These are phyloP conservation scores for Articulospora tetracladia DNA, from an alignment of 495 filamentous ascomycete genomes.

Conservation along the genomic window DNA sequence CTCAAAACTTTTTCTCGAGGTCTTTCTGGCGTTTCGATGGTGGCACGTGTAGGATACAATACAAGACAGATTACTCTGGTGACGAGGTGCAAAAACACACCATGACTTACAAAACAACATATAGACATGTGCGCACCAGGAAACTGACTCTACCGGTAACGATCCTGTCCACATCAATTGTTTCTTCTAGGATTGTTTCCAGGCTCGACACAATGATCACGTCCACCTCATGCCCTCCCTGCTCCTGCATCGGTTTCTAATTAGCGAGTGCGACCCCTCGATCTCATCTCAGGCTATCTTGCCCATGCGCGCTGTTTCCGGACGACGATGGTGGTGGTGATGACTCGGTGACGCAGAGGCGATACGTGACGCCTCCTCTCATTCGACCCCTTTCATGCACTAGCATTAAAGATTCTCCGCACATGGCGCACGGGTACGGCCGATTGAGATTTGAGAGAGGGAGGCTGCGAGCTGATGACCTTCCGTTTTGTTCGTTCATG, in stretches of 20 bases:
- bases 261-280: background rate
- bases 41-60: conserved; percentile 5
- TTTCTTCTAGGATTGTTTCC: no score
- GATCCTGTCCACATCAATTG: no score
- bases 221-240: no score
- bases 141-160: no score
- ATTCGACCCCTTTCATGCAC: no score
- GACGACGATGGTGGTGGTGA: background rate
- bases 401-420: background rate
- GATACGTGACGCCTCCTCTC: background rate
- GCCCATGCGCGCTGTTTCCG: background rate
- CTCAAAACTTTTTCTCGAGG: conserved; percentile 10
- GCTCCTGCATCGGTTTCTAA: no score
- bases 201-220: no score
- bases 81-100: no score
- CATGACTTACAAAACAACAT: no score
- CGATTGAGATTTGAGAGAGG: background rate
- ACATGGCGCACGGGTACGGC: background rate
- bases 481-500: background rate
- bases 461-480: background rate
- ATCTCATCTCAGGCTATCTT: background rate
- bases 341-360: background rate
- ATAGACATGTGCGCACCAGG: no score
- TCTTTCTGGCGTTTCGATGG: conserved; percentile 12
- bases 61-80: no score